Evolutionary conservation across 2,329 filamentous ascomycete genomes (phyloP).

Genomic region (Neofusicoccum laricinum): DNA sequence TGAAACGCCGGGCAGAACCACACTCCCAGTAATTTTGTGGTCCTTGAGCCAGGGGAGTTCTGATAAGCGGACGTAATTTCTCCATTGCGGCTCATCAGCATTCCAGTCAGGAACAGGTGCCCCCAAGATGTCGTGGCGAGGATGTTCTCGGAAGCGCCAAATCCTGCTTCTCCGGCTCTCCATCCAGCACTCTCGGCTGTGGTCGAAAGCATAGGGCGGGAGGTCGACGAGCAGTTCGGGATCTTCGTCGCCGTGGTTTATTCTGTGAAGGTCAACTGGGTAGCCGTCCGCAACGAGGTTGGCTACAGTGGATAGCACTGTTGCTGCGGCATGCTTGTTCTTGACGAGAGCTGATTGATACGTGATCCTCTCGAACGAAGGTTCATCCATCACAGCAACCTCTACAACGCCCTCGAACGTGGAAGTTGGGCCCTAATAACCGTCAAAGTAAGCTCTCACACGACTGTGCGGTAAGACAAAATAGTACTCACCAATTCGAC

Average conservation of each 20-base stretch:
- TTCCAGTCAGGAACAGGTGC: slow-evolving; percentile 28
- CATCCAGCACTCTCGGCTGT: slow-evolving; percentile 21
- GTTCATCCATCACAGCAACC: neutral
- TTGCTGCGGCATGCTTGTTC: neutral
- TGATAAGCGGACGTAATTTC: slow-evolving; percentile 38
- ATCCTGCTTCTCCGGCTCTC: slow-evolving; percentile 24
- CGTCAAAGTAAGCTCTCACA: neutral
- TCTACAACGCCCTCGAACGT: slow-evolving; percentile 18
- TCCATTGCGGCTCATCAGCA: slow-evolving; percentile 38
- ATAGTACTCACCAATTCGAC: slow-evolving; percentile 22
- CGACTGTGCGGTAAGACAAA: neutral
- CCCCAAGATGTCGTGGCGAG: slow-evolving; percentile 26
- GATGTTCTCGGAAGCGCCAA: slow-evolving; percentile 20
- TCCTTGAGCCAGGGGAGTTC: slow-evolving; percentile 47
- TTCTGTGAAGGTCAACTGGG: neutral
- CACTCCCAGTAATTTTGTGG: slow-evolving; percentile 33
- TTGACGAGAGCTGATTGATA: neutral
- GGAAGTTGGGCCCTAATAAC: slow-evolving; percentile 25
- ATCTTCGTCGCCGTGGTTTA: slow-evolving; percentile 9
- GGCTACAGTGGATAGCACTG: neutral
- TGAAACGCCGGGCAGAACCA: neutral
- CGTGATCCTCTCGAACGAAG: slow-evolving; percentile 4
- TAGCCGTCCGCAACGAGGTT: neutral
- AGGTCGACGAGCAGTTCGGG: neutral
- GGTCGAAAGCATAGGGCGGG: slow-evolving; percentile 1